Evolutionary conservation across 169 alveolate genomes (phyloP).

Genomic region (Plasmodium blacklocki): DNA sequence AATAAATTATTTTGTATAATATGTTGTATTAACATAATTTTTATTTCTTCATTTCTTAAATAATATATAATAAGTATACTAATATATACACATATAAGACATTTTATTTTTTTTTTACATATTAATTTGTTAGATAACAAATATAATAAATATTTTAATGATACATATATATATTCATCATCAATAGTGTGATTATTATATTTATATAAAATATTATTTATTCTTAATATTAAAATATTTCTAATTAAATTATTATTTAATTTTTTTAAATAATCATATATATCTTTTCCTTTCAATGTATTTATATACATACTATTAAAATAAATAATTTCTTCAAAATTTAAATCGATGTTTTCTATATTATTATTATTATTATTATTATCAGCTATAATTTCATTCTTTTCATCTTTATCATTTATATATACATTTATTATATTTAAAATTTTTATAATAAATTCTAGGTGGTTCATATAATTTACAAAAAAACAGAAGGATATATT

Average conservation of each 20-base stretch:
- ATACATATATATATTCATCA: neutral
- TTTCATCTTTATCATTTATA: constrained; percentile 1
- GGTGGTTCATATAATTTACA: constrained; percentile 1
- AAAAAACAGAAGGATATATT: neutral
- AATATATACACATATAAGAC: constrained; percentile 57
- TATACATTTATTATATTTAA: neutral
- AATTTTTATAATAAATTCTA: constrained; percentile 10
- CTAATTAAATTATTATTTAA: constrained; percentile 7
- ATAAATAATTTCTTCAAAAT: constrained; percentile 48
- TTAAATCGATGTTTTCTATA: neutral
- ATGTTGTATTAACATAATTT: constrained; percentile 8
- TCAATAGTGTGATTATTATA: neutral
- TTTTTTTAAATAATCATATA: constrained; percentile 6
- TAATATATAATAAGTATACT: constrained; percentile 24
- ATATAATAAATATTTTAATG: constrained; percentile 10
- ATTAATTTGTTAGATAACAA: constrained; percentile 6
- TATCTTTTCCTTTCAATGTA: constrained; percentile 17
- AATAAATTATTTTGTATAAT: constrained; percentile 29
- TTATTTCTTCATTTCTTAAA: constrained; percentile 16
- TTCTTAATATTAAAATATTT: constrained; percentile 22
- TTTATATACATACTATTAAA: constrained; percentile 11
- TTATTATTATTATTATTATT: neutral
- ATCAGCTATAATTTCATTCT: neutral
- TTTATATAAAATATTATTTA: constrained; percentile 15
- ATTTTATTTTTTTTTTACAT: constrained; percentile 11